phyloP scores from a whole-genome alignment of 2,329 filamentous ascomycete species.

The Colletotrichum aenigma region DNA sequence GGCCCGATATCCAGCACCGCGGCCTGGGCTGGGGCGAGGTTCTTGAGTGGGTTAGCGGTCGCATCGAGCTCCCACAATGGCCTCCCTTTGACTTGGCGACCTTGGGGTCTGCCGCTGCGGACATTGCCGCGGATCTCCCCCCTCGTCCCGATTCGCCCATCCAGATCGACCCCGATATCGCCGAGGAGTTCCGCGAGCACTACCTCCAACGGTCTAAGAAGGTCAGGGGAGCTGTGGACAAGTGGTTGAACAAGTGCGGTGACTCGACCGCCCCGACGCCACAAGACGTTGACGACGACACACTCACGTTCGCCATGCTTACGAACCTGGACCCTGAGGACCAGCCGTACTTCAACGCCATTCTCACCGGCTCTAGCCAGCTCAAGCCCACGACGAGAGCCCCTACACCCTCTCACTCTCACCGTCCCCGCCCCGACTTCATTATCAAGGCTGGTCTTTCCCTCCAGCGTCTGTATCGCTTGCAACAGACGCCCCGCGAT shows the following conservation, averaged over 20 bases:
- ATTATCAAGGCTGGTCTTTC: slow-evolving; percentile 77
- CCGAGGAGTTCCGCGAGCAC: slow-evolving; percentile 90
- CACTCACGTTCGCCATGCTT: slow-evolving; percentile 88
- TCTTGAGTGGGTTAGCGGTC: slow-evolving; percentile 87
- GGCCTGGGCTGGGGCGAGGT: slow-evolving; percentile 96
- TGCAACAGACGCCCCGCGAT: slow-evolving; percentile 76
- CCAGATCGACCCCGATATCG: slow-evolving; percentile 90
- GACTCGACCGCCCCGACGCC: slow-evolving; percentile 77
- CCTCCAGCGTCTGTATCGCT: slow-evolving; percentile 83
- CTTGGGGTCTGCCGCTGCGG: slow-evolving; percentile 63
- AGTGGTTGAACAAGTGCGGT: slow-evolving; percentile 83
- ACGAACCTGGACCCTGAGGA: slow-evolving; percentile 81
- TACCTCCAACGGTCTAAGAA: slow-evolving; percentile 92
- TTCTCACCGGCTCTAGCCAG: slow-evolving; percentile 68
- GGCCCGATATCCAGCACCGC: slow-evolving; percentile 60
- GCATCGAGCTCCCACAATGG: slow-evolving; percentile 85
- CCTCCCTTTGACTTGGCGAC: slow-evolving; percentile 80
- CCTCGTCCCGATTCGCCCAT: slow-evolving; percentile 64
- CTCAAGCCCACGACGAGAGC: slow-evolving; percentile 63
- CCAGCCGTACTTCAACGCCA: slow-evolving; percentile 80
- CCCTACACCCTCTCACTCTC: slow-evolving; percentile 69
- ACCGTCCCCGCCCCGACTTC: slow-evolving; percentile 72
- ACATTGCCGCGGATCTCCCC: slow-evolving; percentile 63
- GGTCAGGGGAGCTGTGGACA: slow-evolving; percentile 88
- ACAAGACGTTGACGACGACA: slow-evolving; percentile 92